Evolutionary conservation across 1,284 basidiomycete species (phyloP), one percentile per base, ranked within the genome.

Genomic region (Trichosporon asahii): DNA sequence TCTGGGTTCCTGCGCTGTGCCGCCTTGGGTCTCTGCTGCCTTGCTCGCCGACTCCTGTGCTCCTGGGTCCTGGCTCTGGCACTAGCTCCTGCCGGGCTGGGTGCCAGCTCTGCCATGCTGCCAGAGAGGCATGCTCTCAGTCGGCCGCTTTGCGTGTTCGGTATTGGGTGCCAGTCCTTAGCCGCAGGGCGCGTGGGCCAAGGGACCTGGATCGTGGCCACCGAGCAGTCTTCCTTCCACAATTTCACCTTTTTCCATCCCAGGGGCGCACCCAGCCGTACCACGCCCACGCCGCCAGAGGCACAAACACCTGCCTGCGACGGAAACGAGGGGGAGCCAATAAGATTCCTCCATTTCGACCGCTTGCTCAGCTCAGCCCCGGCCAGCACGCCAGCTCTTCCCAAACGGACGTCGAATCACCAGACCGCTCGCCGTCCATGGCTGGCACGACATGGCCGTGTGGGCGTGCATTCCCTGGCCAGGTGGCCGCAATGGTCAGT

Each of bases 161-260:
- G 18, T n/a, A 29, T 31, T 29, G 57, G 27, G 57, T 33, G 29
- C 18, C 15, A 18, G 57, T 61, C 57, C 29, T 61, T 29, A 61
- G 57, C 57, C 57, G 57, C 57, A 21, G 27, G 27, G 57, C 57
- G 57, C 57, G 57, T 61, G 57, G 57, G 57, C 57, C 14, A 33
- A 61, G 57, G 57, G 57, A 31, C 55, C 29, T 8, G 15, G 29
- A 21, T 27, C 57, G 27, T 31, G 57, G 27, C 29, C 57, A 61
- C 27, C 57, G 57, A 61, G 57, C 8, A 11, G 5, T 61, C 57
- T 31, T 60, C 29, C 29, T 31, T 61, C 31, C 57, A n/a, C 35
- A 18, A 46, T 46, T 53, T 53, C 23, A 23, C 23, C 49, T 21
- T 3, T 3, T 53, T 53, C 49, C 49, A 53, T 53, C 49, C 40